phyloP scores from a whole-genome alignment of 208 protist species.

The Trypanosoma theileri region DNA sequence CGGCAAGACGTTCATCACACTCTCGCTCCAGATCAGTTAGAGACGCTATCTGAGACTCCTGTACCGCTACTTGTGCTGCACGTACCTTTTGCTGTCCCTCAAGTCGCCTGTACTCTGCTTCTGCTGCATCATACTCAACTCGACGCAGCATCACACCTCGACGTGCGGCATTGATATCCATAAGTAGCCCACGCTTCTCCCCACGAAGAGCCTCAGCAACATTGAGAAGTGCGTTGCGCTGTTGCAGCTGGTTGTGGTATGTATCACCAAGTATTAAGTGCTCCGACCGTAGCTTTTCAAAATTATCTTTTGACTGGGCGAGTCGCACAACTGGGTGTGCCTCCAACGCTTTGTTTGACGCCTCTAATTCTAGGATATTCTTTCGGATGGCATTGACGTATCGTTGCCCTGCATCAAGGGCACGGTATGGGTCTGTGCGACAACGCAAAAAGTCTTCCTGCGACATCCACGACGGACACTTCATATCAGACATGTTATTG shows the following conservation, averaged over 20 bases:
- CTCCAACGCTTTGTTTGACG: slow-evolving; percentile 16
- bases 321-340: slow-evolving; percentile 28
- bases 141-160: slow-evolving; percentile 18
- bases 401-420: slow-evolving; percentile 22
- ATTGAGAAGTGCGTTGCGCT: slow-evolving; percentile 23
- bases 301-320: slow-evolving; percentile 10
- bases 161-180: slow-evolving; percentile 25
- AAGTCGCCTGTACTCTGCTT: not conserved
- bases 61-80: not conserved
- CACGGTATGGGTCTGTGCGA: slow-evolving; percentile 20
- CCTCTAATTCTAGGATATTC: slow-evolving; percentile 11
- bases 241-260: slow-evolving; percentile 27
- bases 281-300: slow-evolving; percentile 30
- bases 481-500: not conserved
- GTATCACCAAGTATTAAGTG: slow-evolving; percentile 26
- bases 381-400: slow-evolving; percentile 14
- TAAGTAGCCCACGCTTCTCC: slow-evolving; percentile 30
- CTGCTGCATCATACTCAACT: slow-evolving; percentile 16
- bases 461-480: slow-evolving; percentile 28
- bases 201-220: slow-evolving; percentile 25
- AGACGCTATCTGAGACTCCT: slow-evolving; percentile 21
- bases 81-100: slow-evolving; percentile 5
- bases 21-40: slow-evolving; percentile 25
- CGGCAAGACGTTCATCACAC: not conserved
- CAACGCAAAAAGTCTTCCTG: slow-evolving; percentile 22